These are phyloP conservation scores for Hermanozyma aechmeae DNA, from an alignment of 805 yeast species.

Conservation along the genomic window DNA sequence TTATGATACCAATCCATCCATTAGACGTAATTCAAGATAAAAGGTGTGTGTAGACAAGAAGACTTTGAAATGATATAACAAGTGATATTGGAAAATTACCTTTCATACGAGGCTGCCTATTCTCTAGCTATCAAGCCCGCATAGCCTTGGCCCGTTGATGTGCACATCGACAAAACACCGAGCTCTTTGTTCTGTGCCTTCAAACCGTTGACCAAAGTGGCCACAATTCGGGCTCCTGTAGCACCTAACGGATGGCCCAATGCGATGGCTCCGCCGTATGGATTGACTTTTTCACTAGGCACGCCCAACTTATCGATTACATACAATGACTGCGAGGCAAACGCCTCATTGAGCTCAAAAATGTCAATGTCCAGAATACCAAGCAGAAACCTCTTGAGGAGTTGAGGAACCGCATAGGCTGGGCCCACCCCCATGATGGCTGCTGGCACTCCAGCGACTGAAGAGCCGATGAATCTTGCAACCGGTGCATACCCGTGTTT, in stretches of 20 bases:
- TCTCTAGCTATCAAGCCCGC: conserved; percentile 20
- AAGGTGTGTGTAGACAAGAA: too few species aligned
- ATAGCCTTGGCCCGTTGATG: conserved; percentile 32
- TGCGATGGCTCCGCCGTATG: conserved; percentile 8
- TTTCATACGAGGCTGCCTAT: background rate
- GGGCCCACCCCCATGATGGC: conserved; percentile 4
- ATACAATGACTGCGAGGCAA: conserved; percentile 9
- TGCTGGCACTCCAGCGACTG: conserved; percentile 4
- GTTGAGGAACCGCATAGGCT: conserved; percentile 3
- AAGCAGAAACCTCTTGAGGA: conserved; percentile 1
- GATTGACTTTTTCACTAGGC: conserved; percentile 30
- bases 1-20: too few species aligned
- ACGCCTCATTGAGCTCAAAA: conserved; percentile 42
- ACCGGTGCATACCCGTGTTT: conserved; percentile 3
- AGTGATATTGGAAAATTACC: too few species aligned
- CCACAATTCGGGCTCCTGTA: conserved; percentile 39
- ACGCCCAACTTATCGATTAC: conserved; percentile 17
- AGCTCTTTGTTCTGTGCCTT: conserved; percentile 16
- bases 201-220: conserved; percentile 28
- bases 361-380: conserved; percentile 60
- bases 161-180: conserved; percentile 33
- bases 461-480: conserved; percentile 4
- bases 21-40: too few species aligned
- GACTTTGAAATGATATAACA: too few species aligned
- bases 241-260: conserved; percentile 22